phyloP scores from a whole-genome alignment of 1,139 yeast species.

The Lodderomyces orthopsilosis region DNA sequence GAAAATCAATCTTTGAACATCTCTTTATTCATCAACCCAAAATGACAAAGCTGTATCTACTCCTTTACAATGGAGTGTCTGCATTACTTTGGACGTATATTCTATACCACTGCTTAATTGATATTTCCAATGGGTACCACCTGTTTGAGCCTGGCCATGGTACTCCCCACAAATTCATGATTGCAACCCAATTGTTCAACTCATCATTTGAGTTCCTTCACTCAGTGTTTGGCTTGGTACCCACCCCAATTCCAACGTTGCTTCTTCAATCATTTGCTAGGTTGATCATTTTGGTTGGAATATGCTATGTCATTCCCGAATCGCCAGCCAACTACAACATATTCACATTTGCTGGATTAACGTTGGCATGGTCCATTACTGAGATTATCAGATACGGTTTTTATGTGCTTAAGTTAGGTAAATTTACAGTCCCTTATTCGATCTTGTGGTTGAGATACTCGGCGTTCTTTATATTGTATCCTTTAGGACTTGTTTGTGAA shows the following conservation, averaged over 20 bases:
- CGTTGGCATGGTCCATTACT: constrained; percentile 34
- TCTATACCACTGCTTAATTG: constrained; percentile 17
- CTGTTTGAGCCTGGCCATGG: constrained; percentile 2
- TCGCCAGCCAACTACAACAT: constrained; percentile 32
- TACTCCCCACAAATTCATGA: constrained; percentile 31
- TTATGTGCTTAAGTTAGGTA: constrained; percentile 15
- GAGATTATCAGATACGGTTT: constrained; percentile 34
- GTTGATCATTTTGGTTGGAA: constrained; percentile 30
- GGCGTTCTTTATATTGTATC: constrained; percentile 33
- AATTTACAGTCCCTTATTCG: constrained; percentile 19
- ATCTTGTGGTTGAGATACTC: constrained; percentile 34
- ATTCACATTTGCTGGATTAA: constrained; percentile 24
- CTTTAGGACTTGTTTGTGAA: constrained; percentile 33
- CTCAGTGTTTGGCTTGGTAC: constrained; percentile 27
- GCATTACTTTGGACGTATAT: constrained; percentile 68
- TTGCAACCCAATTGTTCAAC: constrained; percentile 28
- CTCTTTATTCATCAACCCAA: neutral
- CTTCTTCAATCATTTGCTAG: constrained; percentile 35
- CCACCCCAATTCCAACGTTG: constrained; percentile 29
- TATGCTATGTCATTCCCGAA: constrained; percentile 28
- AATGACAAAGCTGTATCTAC: constrained; percentile 16
- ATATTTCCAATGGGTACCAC: constrained; percentile 12
- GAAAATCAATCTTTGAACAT: neutral
- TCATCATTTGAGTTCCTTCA: constrained; percentile 29
- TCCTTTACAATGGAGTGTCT: constrained; percentile 60